These are phyloP conservation scores for Claviceps capensis DNA, from an alignment of 2,329 filamentous ascomycete species.

Conservation along the genomic window DNA sequence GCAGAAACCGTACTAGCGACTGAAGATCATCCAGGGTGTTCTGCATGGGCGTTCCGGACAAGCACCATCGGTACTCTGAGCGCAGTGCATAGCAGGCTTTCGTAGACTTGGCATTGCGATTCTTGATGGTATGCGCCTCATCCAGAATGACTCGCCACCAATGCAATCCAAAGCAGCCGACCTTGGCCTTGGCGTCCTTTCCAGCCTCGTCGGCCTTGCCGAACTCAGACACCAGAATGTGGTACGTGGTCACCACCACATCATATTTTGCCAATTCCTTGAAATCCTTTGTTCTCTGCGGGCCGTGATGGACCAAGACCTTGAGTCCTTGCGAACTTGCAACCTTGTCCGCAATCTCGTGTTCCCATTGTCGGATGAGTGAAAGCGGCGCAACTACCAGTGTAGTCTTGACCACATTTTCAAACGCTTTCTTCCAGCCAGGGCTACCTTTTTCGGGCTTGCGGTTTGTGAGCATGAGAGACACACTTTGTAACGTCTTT, in stretches of 20 bases:
- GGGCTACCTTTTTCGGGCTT: slow-evolving; percentile 46
- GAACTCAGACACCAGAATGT: slow-evolving; percentile 86
- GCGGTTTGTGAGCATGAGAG: slow-evolving; percentile 71
- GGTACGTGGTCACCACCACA: slow-evolving; percentile 94
- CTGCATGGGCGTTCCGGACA: slow-evolving; percentile 94
- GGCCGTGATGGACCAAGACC: slow-evolving; percentile 84
- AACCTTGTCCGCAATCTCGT: slow-evolving; percentile 78
- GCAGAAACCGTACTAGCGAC: slow-evolving; percentile 80
- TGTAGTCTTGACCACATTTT: slow-evolving; percentile 61
- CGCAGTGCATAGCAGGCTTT: slow-evolving; percentile 79
- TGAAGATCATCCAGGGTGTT: slow-evolving; percentile 96
- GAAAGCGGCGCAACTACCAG: slow-evolving; percentile 87
- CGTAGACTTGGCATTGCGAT: slow-evolving; percentile 88
- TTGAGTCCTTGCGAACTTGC: slow-evolving; percentile 53
- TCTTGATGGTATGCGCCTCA: slow-evolving; percentile 97
- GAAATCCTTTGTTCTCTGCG: slow-evolving; percentile 65
- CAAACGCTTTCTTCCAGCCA: slow-evolving; percentile 54
- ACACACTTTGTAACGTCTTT: slow-evolving; percentile 89
- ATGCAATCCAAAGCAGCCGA: slow-evolving; percentile 77
- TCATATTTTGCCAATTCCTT: slow-evolving; percentile 73
- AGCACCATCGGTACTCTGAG: slow-evolving; percentile 85
- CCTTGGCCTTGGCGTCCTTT: slow-evolving; percentile 37
- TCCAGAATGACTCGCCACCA: slow-evolving; percentile 96
- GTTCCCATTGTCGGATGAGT: slow-evolving; percentile 93
- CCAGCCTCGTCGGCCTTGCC: slow-evolving; percentile 49